Conservation (phyloP, 345 rosid species). For the Stellera chamaejasme region DNA sequence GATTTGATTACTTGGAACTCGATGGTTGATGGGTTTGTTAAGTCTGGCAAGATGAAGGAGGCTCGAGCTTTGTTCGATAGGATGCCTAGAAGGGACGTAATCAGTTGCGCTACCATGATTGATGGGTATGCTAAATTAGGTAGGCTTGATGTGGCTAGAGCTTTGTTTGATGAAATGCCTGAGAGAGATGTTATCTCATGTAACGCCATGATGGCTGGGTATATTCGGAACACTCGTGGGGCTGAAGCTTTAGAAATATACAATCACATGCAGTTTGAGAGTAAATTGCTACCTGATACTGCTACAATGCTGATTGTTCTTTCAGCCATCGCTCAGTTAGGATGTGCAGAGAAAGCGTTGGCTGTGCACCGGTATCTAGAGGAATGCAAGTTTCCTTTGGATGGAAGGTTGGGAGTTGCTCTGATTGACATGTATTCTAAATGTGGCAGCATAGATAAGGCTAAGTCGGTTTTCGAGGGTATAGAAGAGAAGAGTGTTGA, state of each 20-base stretch:
- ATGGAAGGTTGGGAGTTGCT: constrained; percentile 47
- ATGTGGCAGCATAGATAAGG: constrained; percentile 45
- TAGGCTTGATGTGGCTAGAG: constrained; percentile 35
- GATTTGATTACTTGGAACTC: constrained; percentile 62
- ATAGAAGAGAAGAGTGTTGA: constrained; percentile 32
- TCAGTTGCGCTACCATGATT: constrained; percentile 54
- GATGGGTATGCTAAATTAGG: constrained; percentile 47
- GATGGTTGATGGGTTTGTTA: constrained; percentile 47
- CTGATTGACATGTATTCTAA: constrained; percentile 50
- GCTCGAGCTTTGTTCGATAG: constrained; percentile 32
- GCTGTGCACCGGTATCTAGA: constrained; percentile 36
- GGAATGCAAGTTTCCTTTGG: constrained; percentile 22
- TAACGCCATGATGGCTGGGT: constrained; percentile 57
- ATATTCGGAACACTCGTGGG: constrained; percentile 34
- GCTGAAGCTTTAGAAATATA: constrained; percentile 45
- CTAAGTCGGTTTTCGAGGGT: constrained; percentile 30
- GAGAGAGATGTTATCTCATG: constrained; percentile 40
- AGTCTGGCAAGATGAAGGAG: constrained; percentile 34
- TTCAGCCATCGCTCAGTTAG: constrained; percentile 46
- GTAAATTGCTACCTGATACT: constrained; percentile 36
- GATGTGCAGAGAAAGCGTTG: constrained; percentile 35
- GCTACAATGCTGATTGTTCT: constrained; percentile 39
- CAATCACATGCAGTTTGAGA: constrained; percentile 30
- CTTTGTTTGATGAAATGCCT: constrained; percentile 39
- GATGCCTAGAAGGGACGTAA: constrained; percentile 43